These are phyloP conservation scores for Parastagonospora avenae DNA, from an alignment of 2,329 filamentous ascomycete species.

Conservation along the genomic window DNA sequence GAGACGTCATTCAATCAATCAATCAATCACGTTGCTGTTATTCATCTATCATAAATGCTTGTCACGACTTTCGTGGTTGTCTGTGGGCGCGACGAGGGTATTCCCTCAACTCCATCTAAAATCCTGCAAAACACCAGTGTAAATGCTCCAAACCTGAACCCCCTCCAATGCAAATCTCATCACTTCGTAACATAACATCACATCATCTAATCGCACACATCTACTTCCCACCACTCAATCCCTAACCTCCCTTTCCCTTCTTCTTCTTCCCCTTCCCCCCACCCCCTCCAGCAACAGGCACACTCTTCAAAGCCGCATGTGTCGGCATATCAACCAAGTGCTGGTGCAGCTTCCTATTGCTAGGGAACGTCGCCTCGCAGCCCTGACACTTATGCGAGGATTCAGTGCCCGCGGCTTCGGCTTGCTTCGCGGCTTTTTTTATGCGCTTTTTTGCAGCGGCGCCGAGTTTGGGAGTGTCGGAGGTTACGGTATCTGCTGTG, in stretches of 20 bases:
- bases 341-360: conserved; percentile 72
- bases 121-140: background rate
- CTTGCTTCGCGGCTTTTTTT: conserved; percentile 52
- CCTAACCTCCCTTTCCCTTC: background rate
- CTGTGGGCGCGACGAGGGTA: background rate
- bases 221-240: background rate
- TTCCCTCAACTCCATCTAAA: background rate
- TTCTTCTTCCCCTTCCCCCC: conserved; percentile 31
- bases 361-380: conserved; percentile 79
- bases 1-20: too few species aligned
- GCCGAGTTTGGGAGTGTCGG: conserved; percentile 47
- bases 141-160: too few species aligned
- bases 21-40: too few species aligned
- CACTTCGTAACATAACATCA: background rate
- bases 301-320: conserved; percentile 63
- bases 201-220: background rate
- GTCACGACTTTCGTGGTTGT: too few species aligned
- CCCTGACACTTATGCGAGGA: conserved; percentile 72
- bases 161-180: background rate
- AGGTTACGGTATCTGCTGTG: background rate
- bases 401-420: conserved; percentile 32
- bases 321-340: conserved; percentile 67
- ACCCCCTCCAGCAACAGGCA: conserved; percentile 11
- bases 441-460: conserved; percentile 56
- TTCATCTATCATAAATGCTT: too few species aligned